phyloP scores from a whole-genome alignment of 352 stramenopile genomes.

The Phytophthora fragariaefolia region DNA sequence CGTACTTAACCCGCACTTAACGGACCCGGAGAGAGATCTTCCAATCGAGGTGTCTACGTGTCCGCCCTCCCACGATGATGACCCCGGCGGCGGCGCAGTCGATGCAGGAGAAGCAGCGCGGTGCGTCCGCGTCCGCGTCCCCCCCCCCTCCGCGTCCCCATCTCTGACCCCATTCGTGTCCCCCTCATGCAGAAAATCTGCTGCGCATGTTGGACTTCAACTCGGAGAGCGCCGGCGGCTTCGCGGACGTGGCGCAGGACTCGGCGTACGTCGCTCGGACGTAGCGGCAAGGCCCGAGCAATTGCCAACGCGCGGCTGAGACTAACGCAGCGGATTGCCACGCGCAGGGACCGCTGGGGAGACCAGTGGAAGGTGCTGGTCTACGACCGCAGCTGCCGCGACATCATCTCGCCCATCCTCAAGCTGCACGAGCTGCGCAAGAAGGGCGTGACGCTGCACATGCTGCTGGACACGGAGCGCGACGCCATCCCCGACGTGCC shows the following conservation, averaged over 20 bases:
- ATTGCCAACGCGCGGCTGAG: too few species aligned
- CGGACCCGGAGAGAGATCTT: too few species aligned
- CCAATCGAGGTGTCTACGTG: too few species aligned
- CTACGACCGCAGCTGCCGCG: slow-evolving; percentile 95
- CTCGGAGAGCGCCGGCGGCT: slow-evolving; percentile 53
- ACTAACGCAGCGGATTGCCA: not conserved
- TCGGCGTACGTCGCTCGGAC: slow-evolving; percentile 37
- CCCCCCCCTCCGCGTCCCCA: not conserved
- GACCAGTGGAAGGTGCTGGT: slow-evolving; percentile 97
- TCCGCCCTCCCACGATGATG: slow-evolving; percentile 42
- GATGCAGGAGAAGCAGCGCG: slow-evolving; percentile 87
- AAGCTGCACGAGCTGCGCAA: slow-evolving; percentile 96
- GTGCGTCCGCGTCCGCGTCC: slow-evolving; percentile 43
- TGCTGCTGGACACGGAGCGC: slow-evolving; percentile 94
- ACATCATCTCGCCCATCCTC: slow-evolving; percentile 98
- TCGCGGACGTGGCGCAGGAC: slow-evolving; percentile 45
- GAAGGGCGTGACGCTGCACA: slow-evolving; percentile 97
- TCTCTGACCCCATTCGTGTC: not conserved
- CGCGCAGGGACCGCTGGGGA: slow-evolving; percentile 72
- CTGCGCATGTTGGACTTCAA: slow-evolving; percentile 90
- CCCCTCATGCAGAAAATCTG: slow-evolving; percentile 59
- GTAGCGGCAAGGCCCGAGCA: too few species aligned
- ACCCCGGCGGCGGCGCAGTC: slow-evolving; percentile 45
- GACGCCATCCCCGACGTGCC: slow-evolving; percentile 97
- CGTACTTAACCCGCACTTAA: too few species aligned